Base-by-base conservation (phyloP, 1,284 basidiomycete genomes). In the Ceratobasidium sp. region DNA sequence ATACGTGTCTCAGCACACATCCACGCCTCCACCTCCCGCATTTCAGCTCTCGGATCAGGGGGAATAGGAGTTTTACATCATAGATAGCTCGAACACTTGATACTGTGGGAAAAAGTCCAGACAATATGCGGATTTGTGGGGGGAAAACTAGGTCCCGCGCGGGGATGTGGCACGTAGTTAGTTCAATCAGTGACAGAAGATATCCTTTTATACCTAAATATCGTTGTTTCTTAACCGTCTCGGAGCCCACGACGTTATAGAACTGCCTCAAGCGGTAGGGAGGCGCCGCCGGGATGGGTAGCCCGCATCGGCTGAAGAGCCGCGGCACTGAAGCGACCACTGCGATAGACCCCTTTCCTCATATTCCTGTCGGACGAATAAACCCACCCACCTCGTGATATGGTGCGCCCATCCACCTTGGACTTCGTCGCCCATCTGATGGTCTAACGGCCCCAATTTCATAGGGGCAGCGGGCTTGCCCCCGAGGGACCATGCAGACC, bases 1-100 rank as follows among this genome's bases (percentile, higher is more conserved):
- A 41, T 44, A 66, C 65, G 51, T 36, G 65, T 57, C 53, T 57
- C 65, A 69, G 67, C 56, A 48, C 36, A 45, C 29, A 48, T 27
- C 33, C 31, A 15, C 19, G 29, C 47, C 36, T 71, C 14, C 45
- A 48, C 47, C 53, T n/a, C 36, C 36, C 36, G 44, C 53, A 63
- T 45, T 47, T 41, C 44, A 56, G 41, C 54, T 45, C 29, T 45
- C 67, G 67, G 67, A 71, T 71, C 56, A 59, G 47, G 41, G 44
- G 24, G 45, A 29, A 54, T 54, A 45, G n/a, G 45, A 19, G 36
- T 57, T 11, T 56, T 56, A 36, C 51, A 69, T 69, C 65, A 69
- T 69, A 45, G 45, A 59, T 60, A 48, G 56, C 67, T 71, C 56
- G 67, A 60, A 54, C 48, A 60, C 59, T 54, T 59, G 29, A 36